Evolutionary conservation across 495 filamentous ascomycete species (phyloP), one percentile per base, ranked within the genome.

Genomic region (Penicillium mononematosum): DNA sequence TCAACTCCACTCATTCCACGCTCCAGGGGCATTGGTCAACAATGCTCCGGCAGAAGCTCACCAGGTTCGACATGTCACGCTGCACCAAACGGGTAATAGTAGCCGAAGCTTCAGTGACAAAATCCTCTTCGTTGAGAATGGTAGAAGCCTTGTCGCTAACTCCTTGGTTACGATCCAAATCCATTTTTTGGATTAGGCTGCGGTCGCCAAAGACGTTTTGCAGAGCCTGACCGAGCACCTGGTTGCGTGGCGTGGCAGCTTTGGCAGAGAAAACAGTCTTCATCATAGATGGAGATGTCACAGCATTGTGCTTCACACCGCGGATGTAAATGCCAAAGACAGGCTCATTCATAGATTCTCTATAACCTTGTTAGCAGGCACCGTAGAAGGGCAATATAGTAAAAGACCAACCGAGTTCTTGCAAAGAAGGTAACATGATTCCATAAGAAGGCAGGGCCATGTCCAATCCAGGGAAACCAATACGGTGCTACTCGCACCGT

Each of bases 11-110:
- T 55, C 16, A 20, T 75, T 20, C 59, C 65, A 6, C 83, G 79
- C 64, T 89, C 86, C 86, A 88, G 0, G 67, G 70, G 53, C 72
- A 72, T 58, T 86, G 81, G 58, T 89, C 85, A 25, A 88, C 81
- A 5, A 78, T 63, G 45, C 83, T 84, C n/a, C 72, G 69, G 36
- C 70, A 76, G 58, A 85, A 86, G 6, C 79, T 82, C 25, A 88
- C 81, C 31, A 89, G 58, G 50, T 81, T 78, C 0, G 58, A 76
- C 59, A 53, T 78, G 54, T 67, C 76, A 51, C 55, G 68, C 52
- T 72, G 78, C 4, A 86, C 60, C 17, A 70, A 56, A 0, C 56
- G 56, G n/a, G 70, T 61, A 9, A 75, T 74, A 2, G 59, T 32
- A 2, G 60, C 49, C 4, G 78, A 70, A 16, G 77, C 62, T 16